phyloP scores from a whole-genome alignment of 306 rosid species.

The Senna siamea region DNA sequence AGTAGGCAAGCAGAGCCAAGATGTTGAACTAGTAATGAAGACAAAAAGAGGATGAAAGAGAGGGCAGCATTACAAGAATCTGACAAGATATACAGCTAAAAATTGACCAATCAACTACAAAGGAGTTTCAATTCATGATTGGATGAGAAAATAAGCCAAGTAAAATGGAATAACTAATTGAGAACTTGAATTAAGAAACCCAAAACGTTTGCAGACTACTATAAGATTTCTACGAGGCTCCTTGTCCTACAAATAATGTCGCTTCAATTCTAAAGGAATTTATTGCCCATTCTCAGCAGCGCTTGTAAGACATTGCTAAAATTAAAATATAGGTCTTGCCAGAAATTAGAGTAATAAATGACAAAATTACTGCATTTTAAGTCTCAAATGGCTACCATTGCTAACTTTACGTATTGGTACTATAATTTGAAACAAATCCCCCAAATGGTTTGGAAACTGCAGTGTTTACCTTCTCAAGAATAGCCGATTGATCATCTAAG shows the following conservation, averaged over 20 bases:
- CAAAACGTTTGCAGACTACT: background rate
- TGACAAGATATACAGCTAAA: background rate
- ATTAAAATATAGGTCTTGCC: background rate
- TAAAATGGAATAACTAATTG: background rate
- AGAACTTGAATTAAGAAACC: background rate
- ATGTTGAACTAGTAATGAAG: background rate
- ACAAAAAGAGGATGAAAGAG: constrained; percentile 6
- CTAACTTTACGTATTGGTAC: background rate
- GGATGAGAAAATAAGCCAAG: background rate
- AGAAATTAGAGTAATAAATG: background rate
- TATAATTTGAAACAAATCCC: background rate
- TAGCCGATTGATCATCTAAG: constrained; percentile 76
- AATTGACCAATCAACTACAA: background rate
- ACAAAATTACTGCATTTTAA: background rate
- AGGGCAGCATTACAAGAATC: background rate
- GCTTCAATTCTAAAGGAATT: background rate
- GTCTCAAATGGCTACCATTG: background rate
- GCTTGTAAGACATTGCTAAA: too few relatives aligned
- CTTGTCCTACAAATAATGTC: background rate
- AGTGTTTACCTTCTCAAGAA: constrained; percentile 72
- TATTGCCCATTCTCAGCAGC: background rate
- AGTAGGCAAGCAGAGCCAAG: background rate
- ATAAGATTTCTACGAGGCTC: background rate
- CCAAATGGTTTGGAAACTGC: background rate
- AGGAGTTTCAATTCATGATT: background rate